A percentile compares a stretch with the other conserved stretches of the same genome.
These are phyloP conservation scores for Phytophthora pini DNA, from an alignment of 352 stramenopile species.

Conservation along the genomic window DNA sequence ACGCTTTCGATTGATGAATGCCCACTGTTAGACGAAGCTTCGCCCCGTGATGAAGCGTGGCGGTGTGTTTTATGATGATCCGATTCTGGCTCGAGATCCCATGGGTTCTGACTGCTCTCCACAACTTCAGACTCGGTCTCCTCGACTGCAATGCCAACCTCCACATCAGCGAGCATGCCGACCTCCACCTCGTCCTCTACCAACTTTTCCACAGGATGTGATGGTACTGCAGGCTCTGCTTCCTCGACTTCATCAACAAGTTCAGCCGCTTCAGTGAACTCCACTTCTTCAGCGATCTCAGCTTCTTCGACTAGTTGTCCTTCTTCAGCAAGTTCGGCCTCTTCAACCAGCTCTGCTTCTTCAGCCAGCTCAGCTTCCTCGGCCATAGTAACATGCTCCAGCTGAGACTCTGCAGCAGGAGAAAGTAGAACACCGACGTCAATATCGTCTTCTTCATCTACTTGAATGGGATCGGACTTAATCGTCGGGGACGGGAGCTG, in stretches of 20 bases:
- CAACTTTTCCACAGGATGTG: conserved; percentile 15
- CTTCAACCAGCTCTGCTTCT: conserved; percentile 20
- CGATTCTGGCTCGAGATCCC: conserved; percentile 37
- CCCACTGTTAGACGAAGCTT: conserved; percentile 4
- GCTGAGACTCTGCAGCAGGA: conserved; percentile 8
- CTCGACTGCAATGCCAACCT: conserved; percentile 39
- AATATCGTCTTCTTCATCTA: conserved; percentile 26
- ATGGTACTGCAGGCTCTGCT: conserved; percentile 7
- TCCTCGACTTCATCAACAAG: conserved; percentile 21
- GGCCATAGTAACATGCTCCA: conserved; percentile 18
- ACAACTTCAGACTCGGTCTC: conserved; percentile 30
- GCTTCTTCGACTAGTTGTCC: conserved; percentile 20
- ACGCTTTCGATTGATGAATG: conserved; percentile 10
- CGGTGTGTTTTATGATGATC: conserved; percentile 24
- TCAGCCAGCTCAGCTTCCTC: conserved; percentile 20
- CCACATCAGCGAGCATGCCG: conserved; percentile 46
- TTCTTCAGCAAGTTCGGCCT: conserved; percentile 17
- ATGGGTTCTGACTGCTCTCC: conserved; percentile 29
- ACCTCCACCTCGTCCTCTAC: conserved; percentile 39
- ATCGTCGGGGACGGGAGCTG: conserved; percentile 30
- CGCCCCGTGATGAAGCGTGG: conserved; percentile 15
- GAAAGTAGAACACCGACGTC: conserved; percentile 23
- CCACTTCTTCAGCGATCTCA: conserved; percentile 21
- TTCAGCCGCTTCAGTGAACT: conserved; percentile 9
- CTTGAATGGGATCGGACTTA: conserved; percentile 17